Evolutionary conservation across 192 early-diverging fungal species (phyloP).

Genomic region (Linnemannia hyalina): DNA sequence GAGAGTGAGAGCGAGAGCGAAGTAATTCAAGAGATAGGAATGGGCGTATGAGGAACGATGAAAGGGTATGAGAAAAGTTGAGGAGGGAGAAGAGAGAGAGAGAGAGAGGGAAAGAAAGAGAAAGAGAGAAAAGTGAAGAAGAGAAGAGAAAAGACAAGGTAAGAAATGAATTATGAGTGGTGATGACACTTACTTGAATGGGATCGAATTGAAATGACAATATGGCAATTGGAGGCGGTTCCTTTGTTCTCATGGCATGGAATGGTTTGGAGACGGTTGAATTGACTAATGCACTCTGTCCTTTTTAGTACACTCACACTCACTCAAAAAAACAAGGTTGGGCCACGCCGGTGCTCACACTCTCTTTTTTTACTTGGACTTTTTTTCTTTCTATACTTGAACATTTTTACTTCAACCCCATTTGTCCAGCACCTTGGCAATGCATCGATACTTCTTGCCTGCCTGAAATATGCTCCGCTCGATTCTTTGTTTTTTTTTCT

Average conservation of each 20-base stretch:
- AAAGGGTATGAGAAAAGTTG: neutral
- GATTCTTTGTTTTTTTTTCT: too few species aligned
- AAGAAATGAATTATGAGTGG: neutral
- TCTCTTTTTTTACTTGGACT: neutral
- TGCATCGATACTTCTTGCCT: neutral
- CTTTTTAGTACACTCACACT: too few species aligned
- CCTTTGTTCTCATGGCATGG: too few species aligned
- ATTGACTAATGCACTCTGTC: too few species aligned
- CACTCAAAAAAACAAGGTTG: neutral
- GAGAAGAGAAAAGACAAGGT: neutral
- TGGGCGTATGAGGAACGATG: neutral
- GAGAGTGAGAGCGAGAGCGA: neutral
- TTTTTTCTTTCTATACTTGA: neutral
- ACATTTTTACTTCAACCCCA: neutral
- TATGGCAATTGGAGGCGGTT: too few species aligned
- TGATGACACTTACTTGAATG: neutral
- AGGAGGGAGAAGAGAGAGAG: neutral
- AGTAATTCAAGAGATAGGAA: neutral
- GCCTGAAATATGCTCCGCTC: neutral
- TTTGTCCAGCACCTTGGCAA: neutral
- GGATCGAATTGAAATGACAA: neutral
- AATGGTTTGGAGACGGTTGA: too few species aligned
- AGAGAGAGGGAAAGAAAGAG: neutral
- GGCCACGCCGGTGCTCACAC: neutral
- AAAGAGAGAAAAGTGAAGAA: neutral